Conservation (phyloP, 176 grass and related monocot species). For the Carex scoparia region DNA sequence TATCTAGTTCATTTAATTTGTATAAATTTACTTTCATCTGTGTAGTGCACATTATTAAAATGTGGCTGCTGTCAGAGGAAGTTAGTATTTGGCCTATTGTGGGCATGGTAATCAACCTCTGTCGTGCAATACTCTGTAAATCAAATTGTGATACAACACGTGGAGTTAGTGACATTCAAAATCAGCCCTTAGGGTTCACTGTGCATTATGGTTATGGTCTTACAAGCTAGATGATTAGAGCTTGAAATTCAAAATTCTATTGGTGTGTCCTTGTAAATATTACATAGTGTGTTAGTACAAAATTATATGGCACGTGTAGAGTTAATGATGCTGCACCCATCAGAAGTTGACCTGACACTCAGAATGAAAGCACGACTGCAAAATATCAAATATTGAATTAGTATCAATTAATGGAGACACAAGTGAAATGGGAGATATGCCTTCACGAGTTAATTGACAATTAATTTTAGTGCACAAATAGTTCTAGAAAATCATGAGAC, state of each 20-base stretch:
- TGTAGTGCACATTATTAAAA: neutral
- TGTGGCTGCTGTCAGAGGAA: neutral
- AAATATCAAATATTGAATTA: neutral
- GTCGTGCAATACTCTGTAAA: neutral
- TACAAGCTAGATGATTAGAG: neutral
- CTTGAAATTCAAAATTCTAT: neutral
- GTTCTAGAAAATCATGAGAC: neutral
- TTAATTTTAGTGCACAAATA: neutral
- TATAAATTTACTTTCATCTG: neutral
- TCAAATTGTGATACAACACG: neutral
- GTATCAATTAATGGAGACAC: neutral
- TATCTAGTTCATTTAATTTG: neutral
- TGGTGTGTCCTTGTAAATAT: neutral
- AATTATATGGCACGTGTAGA: neutral
- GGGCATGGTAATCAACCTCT: neutral
- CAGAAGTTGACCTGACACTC: neutral
- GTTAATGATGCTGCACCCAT: neutral
- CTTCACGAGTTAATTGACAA: neutral
- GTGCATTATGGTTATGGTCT: neutral
- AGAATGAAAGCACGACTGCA: neutral
- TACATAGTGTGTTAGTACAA: neutral
- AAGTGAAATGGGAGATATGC: neutral
- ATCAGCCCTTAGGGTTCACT: neutral
- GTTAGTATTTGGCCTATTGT: neutral
- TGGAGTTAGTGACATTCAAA: neutral